Percentiles rank a stretch among this genome's conserved stretches.
phyloP scores from a whole-genome alignment of 129 eudicot species.

The Helianthus annuus region DNA sequence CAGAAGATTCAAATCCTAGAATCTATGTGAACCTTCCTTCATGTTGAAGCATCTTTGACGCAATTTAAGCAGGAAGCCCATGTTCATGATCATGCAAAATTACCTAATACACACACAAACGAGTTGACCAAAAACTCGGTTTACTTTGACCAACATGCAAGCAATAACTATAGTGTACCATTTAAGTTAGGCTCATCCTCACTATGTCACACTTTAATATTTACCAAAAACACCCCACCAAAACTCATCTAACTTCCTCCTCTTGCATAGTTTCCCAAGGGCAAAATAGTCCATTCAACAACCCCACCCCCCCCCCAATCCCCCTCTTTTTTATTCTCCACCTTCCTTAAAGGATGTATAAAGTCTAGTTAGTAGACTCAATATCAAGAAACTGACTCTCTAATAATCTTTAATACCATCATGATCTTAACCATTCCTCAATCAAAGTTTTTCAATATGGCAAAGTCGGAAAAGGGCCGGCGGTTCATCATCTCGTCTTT shows the following conservation, averaged over 20 bases:
- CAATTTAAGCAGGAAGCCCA: slow-evolving; percentile 29
- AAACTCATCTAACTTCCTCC: slow-evolving; percentile 5
- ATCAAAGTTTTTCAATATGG: slow-evolving; percentile 37
- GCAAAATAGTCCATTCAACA: slow-evolving; percentile 20
- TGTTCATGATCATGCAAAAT: slow-evolving; percentile 45
- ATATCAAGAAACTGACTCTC: slow-evolving; percentile 38
- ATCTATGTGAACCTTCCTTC: slow-evolving; percentile 21
- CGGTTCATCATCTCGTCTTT: slow-evolving; percentile 65
- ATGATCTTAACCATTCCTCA: slow-evolving; percentile 23
- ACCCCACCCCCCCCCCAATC: neutral
- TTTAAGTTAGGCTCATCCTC: slow-evolving; percentile 52
- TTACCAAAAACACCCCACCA: slow-evolving; percentile 25
- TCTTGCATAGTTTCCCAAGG: slow-evolving; percentile 14
- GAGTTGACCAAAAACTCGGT: slow-evolving; percentile 41
- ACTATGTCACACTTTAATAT: slow-evolving; percentile 26
- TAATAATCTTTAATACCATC: slow-evolving; percentile 31
- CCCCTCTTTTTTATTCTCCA: slow-evolving; percentile 1
- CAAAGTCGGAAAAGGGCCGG: slow-evolving; percentile 40
- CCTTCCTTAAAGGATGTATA: slow-evolving; percentile 54
- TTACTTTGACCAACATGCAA: slow-evolving; percentile 29
- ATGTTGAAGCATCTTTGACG: slow-evolving; percentile 29
- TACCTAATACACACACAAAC: slow-evolving; percentile 47
- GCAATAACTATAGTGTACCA: slow-evolving; percentile 27
- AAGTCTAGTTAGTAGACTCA: slow-evolving; percentile 45
- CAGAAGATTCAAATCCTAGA: neutral